Evolutionary conservation across 345 rosid genomes (phyloP).

Genomic region (Lenwebbia sp.): DNA sequence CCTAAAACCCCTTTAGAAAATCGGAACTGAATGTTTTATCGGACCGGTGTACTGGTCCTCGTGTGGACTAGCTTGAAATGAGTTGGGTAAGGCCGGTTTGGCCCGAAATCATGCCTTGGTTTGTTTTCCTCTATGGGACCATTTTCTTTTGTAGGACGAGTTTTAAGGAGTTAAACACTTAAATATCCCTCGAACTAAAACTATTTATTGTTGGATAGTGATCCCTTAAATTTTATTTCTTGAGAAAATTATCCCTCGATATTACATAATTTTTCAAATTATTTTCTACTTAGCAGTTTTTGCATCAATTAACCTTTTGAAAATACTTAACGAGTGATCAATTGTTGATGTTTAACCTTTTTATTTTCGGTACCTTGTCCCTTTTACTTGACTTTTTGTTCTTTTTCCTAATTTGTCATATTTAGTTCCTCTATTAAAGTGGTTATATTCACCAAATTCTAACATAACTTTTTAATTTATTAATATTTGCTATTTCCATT

Average conservation of each 20-base stretch:
- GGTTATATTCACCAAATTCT: neutral
- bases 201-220: neutral
- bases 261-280: neutral
- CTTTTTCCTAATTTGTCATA: neutral
- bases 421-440: neutral
- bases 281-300: neutral
- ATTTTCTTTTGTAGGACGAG: neutral
- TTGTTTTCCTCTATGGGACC: neutral
- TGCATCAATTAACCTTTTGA: neutral
- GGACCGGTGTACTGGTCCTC: neutral
- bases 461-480: neutral
- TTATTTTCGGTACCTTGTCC: neutral
- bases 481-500: neutral
- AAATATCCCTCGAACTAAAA: neutral
- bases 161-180: neutral
- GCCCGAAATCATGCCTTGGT: neutral
- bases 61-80: neutral
- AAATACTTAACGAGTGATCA: no score
- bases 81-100: neutral
- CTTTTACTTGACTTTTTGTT: neutral
- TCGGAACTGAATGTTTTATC: no score
- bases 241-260: neutral
- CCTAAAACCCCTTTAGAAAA: no score
- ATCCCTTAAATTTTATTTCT: neutral
- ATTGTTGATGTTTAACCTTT: neutral